Conservation (phyloP, 75 land plant species). For the Isoetes taiwanensis region DNA sequence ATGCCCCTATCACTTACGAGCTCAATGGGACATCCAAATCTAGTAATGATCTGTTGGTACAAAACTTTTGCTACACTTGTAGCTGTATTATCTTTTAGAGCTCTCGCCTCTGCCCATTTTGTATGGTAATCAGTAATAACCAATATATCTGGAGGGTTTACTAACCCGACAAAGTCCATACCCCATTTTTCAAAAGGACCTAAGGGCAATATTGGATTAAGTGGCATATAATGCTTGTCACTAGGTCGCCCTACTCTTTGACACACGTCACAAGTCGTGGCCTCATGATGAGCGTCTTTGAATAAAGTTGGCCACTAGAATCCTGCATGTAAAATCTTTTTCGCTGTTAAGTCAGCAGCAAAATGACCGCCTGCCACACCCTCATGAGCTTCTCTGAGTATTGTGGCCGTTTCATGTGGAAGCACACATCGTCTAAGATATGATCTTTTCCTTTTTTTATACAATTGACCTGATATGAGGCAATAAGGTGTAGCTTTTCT, state of each 20-base stretch:
- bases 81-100: neutral
- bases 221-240: neutral
- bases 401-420: neutral
- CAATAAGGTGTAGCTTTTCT: neutral
- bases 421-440: neutral
- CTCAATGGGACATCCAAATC: neutral
- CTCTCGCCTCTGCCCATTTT: too few relatives aligned
- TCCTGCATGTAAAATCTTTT: conserved; percentile 1
- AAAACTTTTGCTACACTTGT: neutral
- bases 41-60: too few relatives aligned
- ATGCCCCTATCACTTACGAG: conserved; percentile 1
- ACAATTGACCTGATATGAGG: neutral
- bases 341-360: neutral
- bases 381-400: neutral
- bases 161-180: neutral
- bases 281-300: neutral
- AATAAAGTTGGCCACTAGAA: neutral
- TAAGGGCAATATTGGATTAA: neutral
- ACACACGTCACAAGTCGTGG: neutral
- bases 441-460: neutral
- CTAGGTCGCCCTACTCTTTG: neutral
- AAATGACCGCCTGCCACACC: conserved; percentile 9
- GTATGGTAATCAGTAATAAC: too few relatives aligned
- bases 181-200: neutral
- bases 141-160: too few relatives aligned